Base-by-base conservation (phyloP, 2,329 filamentous ascomycete genomes). In the Talaromyces albobiverticillius region DNA sequence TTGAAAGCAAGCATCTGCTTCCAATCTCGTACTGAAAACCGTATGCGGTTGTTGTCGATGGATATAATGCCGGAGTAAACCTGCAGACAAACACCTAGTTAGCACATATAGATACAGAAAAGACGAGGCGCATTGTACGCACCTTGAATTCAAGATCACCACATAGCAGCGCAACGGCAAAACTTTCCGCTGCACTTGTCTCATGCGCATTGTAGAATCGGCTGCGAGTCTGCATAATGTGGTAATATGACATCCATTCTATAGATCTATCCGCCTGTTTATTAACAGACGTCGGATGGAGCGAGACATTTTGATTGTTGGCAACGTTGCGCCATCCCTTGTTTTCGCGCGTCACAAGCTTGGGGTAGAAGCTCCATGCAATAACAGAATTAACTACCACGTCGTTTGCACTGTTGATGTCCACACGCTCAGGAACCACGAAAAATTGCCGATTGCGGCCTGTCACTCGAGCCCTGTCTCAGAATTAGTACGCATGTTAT, bases 351-450 rank as follows among this genome's bases (percentile, higher is more conserved):
- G 88, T 83, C 3, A 97, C 80, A 14, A 99, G 82, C 64, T 96
- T 96, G 1, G 94, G 94, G 65, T 99, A 97, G 75, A 99, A 96
- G 50, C 90, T 92, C 83, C 90, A 95, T 0, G 91, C 89, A 61
- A 96, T 88, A 40, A 96, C 88, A 0, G 91, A 88, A 57, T 86
- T 84, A 5, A 90, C 80, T 22, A 96, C 79, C 1, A 86, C 64
- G 61, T 99, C 92, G 58, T 95, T 93, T 52, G 86, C 82, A 59
- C 88, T 91, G 66, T 94, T 88, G 26, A 79, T 71, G 63, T 93
- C 87, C 60, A 90, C 86, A 10, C 87, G 80, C 42, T 85, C 79
- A 0, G 92, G 93, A 1, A 96, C 79, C n/a, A 85, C 82, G 65
- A 95, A 95, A 69, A 96, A 96, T 64, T 86, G 82, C 51, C 89